A percentile compares a stretch with the other conserved stretches of the same genome.
Conservation (phyloP, 768 basidiomycete species). For the Zangia roseola region DNA sequence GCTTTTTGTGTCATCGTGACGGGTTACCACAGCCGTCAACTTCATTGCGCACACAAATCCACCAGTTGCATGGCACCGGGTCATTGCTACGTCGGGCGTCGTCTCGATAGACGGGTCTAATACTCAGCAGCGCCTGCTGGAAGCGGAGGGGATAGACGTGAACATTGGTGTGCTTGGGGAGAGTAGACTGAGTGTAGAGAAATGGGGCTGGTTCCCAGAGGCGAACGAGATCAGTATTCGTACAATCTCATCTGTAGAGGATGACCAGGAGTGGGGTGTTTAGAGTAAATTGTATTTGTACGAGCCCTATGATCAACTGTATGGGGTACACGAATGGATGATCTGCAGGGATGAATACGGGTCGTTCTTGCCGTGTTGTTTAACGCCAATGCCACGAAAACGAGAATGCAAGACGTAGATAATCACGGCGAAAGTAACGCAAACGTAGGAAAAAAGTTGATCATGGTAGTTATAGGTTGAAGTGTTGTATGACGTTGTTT, state of each 20-base stretch:
- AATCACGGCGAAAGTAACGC: constrained; percentile 44
- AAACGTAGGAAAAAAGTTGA: not conserved
- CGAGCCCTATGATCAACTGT: constrained; percentile 34
- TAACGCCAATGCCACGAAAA: constrained; percentile 57
- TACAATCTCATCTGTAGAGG: not conserved
- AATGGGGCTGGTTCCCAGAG: constrained; percentile 63
- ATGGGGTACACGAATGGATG: constrained; percentile 54
- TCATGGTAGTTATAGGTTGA: too few relatives aligned
- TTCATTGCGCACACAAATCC: constrained; percentile 58
- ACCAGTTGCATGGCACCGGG: constrained; percentile 77
- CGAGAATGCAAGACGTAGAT: constrained; percentile 56
- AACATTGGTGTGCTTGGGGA: constrained; percentile 47
- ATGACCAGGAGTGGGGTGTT: constrained; percentile 12
- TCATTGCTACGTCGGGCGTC: constrained; percentile 61
- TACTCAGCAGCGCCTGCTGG: constrained; percentile 64
- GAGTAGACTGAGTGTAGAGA: constrained; percentile 49
- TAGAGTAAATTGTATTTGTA: constrained; percentile 12
- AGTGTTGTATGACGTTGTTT: constrained; percentile 2
- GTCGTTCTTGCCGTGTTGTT: constrained; percentile 62
- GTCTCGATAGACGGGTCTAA: constrained; percentile 52
- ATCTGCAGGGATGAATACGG: constrained; percentile 48
- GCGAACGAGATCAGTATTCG: not conserved
- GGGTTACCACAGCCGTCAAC: constrained; percentile 56
- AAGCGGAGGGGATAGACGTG: constrained; percentile 77
- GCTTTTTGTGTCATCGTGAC: not conserved